phyloP scores from a whole-genome alignment of 306 rosid genomes.

The Citrullus mucosospermus region DNA sequence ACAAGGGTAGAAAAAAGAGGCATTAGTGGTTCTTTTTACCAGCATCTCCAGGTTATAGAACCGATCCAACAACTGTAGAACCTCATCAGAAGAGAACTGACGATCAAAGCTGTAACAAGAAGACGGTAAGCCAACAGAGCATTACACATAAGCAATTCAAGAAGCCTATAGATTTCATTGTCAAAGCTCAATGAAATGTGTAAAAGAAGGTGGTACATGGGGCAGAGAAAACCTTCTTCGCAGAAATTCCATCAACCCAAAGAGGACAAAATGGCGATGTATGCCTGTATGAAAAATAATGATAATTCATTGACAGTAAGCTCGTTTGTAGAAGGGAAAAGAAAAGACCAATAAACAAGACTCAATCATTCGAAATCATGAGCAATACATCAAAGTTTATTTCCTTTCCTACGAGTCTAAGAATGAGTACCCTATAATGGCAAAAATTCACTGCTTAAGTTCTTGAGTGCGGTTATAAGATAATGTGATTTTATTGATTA shows the following conservation, averaged over 20 bases:
- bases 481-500: not conserved
- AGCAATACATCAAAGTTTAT: not conserved
- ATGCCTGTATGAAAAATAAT: slow-evolving; percentile 35
- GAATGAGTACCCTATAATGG: not conserved
- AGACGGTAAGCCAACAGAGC: slow-evolving; percentile 10
- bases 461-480: not conserved
- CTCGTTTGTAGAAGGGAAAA: not conserved
- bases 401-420: not conserved
- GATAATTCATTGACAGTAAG: not conserved
- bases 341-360: not conserved
- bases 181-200: slow-evolving; percentile 1
- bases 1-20: not conserved
- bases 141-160: not conserved
- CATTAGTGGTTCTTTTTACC: slow-evolving; percentile 29
- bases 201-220: slow-evolving; percentile 4
- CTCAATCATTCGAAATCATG: not conserved
- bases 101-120: slow-evolving; percentile 54
- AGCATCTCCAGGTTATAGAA: slow-evolving; percentile 92
- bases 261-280: slow-evolving; percentile 87
- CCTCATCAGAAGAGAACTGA: slow-evolving; percentile 79
- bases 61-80: slow-evolving; percentile 81
- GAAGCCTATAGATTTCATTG: not conserved
- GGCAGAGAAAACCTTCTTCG: slow-evolving; percentile 51
- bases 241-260: slow-evolving; percentile 87
- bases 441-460: not conserved